These are phyloP conservation scores for Calonectria hawksworthii DNA, from an alignment of 2,329 filamentous ascomycete species.

Conservation along the genomic window DNA sequence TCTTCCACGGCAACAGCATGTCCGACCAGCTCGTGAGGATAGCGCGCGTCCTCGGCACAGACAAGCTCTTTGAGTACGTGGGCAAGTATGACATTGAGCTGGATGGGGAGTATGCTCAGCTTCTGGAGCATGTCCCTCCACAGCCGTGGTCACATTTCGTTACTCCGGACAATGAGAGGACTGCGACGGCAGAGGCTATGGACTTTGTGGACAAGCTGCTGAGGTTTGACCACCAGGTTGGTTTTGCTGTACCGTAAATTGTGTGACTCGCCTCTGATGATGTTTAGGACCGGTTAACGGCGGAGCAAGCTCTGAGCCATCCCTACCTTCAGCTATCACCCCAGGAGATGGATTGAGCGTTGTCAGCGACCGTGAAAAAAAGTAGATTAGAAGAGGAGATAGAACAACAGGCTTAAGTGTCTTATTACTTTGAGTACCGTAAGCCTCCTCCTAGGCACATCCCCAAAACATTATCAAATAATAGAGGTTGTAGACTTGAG, in stretches of 20 bases:
- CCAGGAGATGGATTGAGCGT: background rate
- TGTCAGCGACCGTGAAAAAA: background rate
- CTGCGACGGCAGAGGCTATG: conserved; percentile 93
- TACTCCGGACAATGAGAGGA: conserved; percentile 92
- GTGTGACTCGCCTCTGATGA: background rate
- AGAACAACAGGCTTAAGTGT: no score
- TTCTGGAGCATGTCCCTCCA: conserved; percentile 92
- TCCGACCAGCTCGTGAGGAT: conserved; percentile 98
- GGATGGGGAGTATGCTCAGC: conserved; percentile 95
- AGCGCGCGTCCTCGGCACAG: conserved; percentile 95
- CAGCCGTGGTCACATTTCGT: conserved; percentile 97
- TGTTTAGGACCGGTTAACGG: background rate
- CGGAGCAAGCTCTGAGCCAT: background rate
- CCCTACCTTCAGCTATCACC: background rate
- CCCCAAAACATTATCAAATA: no score
- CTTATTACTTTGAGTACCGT: no score
- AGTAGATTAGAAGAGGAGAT: background rate
- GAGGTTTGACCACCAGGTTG: conserved; percentile 94
- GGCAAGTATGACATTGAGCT: conserved; percentile 98
- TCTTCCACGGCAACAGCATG: conserved; percentile 98
- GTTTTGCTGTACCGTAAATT: conserved; percentile 38
- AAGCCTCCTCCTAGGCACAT: no score
- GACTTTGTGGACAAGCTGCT: conserved; percentile 97
- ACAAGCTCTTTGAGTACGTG: conserved; percentile 95
- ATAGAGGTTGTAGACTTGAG: no score